Evolutionary conservation across 192 early-diverging fungal genomes (phyloP).

Genomic region (Coemansia guatemalensis): DNA sequence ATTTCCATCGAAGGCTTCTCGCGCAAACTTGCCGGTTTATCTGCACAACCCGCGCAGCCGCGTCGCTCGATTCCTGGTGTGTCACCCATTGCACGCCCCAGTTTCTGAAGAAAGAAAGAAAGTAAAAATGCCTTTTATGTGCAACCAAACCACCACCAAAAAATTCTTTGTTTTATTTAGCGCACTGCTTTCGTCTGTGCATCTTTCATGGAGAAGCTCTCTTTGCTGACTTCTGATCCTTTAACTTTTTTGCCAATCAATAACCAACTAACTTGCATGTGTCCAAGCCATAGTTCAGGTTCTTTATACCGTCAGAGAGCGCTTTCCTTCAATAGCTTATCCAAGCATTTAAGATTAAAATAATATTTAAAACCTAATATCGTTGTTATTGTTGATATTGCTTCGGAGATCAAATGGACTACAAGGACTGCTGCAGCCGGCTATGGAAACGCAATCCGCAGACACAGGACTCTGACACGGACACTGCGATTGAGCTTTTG

Average conservation of each 20-base stretch:
- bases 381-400: background rate
- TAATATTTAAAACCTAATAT: background rate
- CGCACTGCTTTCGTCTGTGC: background rate
- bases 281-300: background rate
- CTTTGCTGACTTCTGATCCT: background rate
- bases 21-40: conserved; percentile 36
- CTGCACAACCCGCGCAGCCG: background rate
- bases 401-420: conserved; percentile 4
- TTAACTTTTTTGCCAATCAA: conserved; percentile 1
- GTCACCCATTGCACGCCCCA: conserved; percentile 39
- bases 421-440: conserved; percentile 19
- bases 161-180: conserved; percentile 1
- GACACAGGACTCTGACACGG: background rate
- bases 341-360: too few species aligned
- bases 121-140: background rate
- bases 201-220: background rate
- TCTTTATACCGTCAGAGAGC: background rate
- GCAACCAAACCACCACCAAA: background rate
- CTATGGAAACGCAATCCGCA: conserved; percentile 25
- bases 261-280: background rate
- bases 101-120: background rate
- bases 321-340: background rate
- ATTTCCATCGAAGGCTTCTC: conserved; percentile 45
- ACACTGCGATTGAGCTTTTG: background rate
- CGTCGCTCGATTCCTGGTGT: conserved; percentile 20